Conservation (phyloP, 345 rosid species). For the Sisymbrium irio region DNA sequence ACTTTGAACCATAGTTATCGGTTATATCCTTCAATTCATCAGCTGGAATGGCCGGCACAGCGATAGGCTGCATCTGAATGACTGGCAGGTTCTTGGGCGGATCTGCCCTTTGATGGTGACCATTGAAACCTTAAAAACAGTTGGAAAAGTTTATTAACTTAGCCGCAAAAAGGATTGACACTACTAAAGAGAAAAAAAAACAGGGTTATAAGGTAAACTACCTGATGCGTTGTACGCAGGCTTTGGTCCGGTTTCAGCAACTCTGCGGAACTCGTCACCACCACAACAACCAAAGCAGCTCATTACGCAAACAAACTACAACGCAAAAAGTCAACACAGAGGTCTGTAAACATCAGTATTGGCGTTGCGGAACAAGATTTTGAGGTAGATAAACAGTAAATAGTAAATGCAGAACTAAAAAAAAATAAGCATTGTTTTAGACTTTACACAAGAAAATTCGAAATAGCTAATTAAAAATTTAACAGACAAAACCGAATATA, state of each 20-base stretch:
- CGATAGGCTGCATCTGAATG: slow-evolving; percentile 51
- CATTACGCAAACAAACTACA: slow-evolving; percentile 41
- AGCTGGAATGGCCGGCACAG: slow-evolving; percentile 49
- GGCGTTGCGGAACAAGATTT: slow-evolving; percentile 1
- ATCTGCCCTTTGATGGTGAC: slow-evolving; percentile 41
- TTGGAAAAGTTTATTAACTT: neutral
- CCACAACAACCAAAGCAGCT: slow-evolving; percentile 66
- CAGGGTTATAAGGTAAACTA: slow-evolving; percentile 10
- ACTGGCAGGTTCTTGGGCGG: slow-evolving; percentile 38
- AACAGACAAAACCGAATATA: neutral
- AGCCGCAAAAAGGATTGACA: neutral
- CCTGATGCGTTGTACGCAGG: slow-evolving; percentile 47
- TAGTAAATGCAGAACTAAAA: neutral
- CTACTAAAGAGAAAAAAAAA: neutral
- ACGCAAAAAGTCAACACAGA: neutral
- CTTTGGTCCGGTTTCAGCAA: slow-evolving; percentile 49
- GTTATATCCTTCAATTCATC: slow-evolving; percentile 67
- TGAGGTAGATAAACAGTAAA: neutral
- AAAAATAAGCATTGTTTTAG: neutral
- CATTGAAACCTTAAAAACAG: slow-evolving; percentile 45
- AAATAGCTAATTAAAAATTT: neutral
- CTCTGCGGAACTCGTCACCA: slow-evolving; percentile 52
- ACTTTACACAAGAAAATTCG: neutral
- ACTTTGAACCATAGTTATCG: slow-evolving; percentile 59
- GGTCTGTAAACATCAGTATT: neutral